These are phyloP conservation scores for Raddia guianensis DNA, from an alignment of 176 grass and related monocot genomes.

Conservation along the genomic window DNA sequence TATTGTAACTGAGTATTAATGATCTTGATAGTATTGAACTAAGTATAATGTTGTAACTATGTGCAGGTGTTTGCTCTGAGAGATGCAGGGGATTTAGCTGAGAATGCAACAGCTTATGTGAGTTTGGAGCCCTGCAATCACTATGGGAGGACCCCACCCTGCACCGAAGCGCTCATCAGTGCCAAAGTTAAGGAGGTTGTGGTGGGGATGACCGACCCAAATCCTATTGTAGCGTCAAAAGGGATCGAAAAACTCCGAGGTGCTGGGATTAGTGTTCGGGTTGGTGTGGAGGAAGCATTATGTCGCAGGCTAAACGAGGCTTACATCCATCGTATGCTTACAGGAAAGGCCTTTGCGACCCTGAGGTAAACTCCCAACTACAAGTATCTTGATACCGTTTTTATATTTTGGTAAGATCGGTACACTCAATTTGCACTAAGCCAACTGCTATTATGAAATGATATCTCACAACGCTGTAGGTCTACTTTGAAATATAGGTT, in stretches of 20 bases:
- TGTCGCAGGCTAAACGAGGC: constrained; percentile 76
- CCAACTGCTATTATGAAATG: neutral
- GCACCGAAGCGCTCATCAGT: constrained; percentile 72
- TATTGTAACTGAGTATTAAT: neutral
- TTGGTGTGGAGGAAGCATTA: constrained; percentile 70
- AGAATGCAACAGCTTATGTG: constrained; percentile 81
- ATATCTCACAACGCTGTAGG: neutral
- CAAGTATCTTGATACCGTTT: neutral
- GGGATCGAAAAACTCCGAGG: constrained; percentile 77
- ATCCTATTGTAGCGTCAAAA: constrained; percentile 89
- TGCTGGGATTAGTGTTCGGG: constrained; percentile 66
- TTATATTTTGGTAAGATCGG: neutral
- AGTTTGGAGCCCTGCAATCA: constrained; percentile 94
- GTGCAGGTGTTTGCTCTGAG: constrained; percentile 86
- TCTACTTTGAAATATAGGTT: neutral
- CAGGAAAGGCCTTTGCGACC: constrained; percentile 77
- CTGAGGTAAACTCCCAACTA: constrained; percentile 58
- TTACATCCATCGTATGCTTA: constrained; percentile 83
- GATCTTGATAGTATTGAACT: neutral
- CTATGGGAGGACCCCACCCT: constrained; percentile 86
- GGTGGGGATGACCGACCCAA: constrained; percentile 90
- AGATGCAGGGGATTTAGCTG: constrained; percentile 76
- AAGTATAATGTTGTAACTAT: neutral
- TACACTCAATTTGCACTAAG: neutral
- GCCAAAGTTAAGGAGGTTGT: constrained; percentile 86